Conservation (phyloP, 1,284 basidiomycete genomes). For the Ceratobasidium theobromae region DNA sequence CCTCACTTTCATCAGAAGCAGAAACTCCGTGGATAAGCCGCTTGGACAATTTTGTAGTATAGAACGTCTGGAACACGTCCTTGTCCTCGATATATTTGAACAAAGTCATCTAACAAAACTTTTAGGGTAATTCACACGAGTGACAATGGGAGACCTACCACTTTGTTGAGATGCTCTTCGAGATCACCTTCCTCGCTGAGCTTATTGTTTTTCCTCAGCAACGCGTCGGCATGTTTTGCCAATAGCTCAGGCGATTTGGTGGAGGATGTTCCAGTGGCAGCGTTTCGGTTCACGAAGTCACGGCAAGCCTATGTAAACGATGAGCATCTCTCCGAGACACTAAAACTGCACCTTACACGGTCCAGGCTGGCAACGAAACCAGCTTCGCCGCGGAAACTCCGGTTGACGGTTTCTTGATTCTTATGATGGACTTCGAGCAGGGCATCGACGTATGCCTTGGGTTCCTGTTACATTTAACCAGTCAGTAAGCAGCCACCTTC, state of each 20-base stretch:
- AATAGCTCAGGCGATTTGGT: constrained; percentile 95
- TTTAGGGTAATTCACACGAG: background rate
- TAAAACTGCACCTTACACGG: constrained; percentile 44
- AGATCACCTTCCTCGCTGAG: constrained; percentile 88
- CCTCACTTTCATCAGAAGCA: constrained; percentile 95
- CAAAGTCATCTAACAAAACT: constrained; percentile 76
- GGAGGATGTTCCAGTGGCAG: constrained; percentile 78
- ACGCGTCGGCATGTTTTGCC: constrained; percentile 89
- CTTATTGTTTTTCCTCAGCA: constrained; percentile 96
- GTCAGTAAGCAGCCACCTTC: constrained; percentile 38
- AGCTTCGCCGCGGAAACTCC: constrained; percentile 91
- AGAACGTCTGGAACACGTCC: constrained; percentile 99
- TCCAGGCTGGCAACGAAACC: constrained; percentile 95
- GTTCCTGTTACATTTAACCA: constrained; percentile 51
- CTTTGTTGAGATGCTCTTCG: constrained; percentile 87
- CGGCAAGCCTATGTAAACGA: constrained; percentile 75
- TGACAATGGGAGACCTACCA: constrained; percentile 56
- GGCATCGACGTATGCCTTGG: constrained; percentile 93
- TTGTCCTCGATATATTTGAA: constrained; percentile 99
- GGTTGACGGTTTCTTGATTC: constrained; percentile 87
- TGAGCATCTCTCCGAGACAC: background rate
- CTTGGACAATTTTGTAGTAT: constrained; percentile 94
- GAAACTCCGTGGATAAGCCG: constrained; percentile 92
- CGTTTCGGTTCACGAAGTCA: constrained; percentile 95
- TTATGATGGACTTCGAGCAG: constrained; percentile 89